Evolutionary conservation across 2,329 filamentous ascomycete genomes (phyloP).

Genomic region (Fusarium piperis): DNA sequence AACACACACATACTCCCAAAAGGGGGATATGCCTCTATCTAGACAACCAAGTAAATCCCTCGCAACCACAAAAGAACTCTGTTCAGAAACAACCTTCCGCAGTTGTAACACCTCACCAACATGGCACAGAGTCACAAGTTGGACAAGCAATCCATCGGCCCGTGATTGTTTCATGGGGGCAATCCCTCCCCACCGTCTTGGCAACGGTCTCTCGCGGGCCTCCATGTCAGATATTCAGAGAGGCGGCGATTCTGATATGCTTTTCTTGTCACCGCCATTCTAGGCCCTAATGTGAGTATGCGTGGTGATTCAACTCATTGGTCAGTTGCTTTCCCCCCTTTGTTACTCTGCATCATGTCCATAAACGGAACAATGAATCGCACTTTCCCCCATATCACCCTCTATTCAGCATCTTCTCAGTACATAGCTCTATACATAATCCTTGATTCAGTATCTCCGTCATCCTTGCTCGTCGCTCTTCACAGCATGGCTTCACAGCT

Average conservation of each 20-base stretch:
- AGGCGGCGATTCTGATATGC: background rate
- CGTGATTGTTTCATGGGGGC: background rate
- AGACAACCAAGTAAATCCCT: background rate
- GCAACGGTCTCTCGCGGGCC: background rate
- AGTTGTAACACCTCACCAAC: background rate
- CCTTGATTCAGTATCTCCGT: background rate
- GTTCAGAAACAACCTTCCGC: background rate
- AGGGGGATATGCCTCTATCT: background rate
- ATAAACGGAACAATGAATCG: background rate
- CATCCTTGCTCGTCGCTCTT: background rate
- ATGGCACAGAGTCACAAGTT: background rate
- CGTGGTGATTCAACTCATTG: background rate
- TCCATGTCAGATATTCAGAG: background rate
- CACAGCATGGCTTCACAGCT: background rate
- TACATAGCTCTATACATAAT: background rate
- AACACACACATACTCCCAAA: background rate
- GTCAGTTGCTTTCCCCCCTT: background rate
- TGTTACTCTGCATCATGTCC: background rate
- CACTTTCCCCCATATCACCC: background rate
- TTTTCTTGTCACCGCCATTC: background rate
- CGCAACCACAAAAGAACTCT: background rate
- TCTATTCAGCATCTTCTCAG: background rate
- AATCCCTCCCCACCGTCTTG: background rate
- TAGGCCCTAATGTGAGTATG: background rate
- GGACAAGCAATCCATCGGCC: background rate